Evolutionary conservation across 805 yeast genomes (phyloP).

Genomic region (Torulaspora microellipsoides): DNA sequence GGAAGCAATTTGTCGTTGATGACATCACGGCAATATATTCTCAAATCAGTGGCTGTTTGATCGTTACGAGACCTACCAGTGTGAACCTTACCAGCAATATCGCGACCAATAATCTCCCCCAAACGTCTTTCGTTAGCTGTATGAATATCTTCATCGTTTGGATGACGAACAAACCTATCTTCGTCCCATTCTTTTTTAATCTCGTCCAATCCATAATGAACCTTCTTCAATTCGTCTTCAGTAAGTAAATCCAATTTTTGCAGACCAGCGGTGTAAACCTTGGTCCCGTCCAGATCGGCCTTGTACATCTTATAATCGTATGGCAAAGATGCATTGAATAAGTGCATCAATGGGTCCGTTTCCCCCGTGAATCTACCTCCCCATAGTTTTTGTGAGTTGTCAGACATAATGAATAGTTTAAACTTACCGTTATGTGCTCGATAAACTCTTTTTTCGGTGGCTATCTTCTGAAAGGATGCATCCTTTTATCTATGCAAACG

Average conservation of each 20-base stretch:
- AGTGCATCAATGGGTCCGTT: conserved; percentile 95
- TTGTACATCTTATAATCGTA: conserved; percentile 93
- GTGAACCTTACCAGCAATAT: conserved; percentile 95
- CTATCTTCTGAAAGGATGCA: background rate
- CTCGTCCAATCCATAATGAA: conserved; percentile 73
- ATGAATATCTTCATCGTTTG: conserved; percentile 89
- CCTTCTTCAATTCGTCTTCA: conserved; percentile 65
- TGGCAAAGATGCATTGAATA: conserved; percentile 94
- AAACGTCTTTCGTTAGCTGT: conserved; percentile 97
- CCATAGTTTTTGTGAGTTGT: conserved; percentile 71
- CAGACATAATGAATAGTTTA: conserved; percentile 17
- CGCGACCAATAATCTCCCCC: conserved; percentile 92
- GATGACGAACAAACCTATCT: conserved; percentile 42
- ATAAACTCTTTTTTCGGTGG: no score
- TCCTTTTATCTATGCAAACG: no score
- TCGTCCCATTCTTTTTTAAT: conserved; percentile 85
- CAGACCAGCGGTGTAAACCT: conserved; percentile 86
- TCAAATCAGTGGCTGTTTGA: conserved; percentile 99
- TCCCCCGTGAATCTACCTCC: conserved; percentile 98
- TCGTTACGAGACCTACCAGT: conserved; percentile 99
- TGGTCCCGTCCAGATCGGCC: conserved; percentile 91
- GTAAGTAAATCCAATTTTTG: conserved; percentile 72
- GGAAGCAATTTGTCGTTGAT: conserved; percentile 53
- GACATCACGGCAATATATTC: conserved; percentile 83
- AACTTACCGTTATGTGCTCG: background rate